A percentile compares a stretch with the other conserved stretches of the same genome.
These are phyloP conservation scores for Saccharomycopsis malanga DNA, from an alignment of 805 yeast genomes.

Conservation along the genomic window DNA sequence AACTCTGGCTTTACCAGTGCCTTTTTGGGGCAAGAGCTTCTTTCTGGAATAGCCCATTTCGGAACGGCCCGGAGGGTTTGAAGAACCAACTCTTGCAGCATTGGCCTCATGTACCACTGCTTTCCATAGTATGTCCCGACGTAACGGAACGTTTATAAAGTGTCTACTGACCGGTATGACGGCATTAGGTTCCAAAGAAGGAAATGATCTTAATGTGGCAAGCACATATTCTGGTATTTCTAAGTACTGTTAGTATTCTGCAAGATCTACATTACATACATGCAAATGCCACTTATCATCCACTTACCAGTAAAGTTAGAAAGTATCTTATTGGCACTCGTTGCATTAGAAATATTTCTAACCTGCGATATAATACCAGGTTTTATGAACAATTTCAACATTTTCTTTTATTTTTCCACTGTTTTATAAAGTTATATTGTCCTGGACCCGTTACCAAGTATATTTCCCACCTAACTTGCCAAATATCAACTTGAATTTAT, in stretches of 20 bases:
- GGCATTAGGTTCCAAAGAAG: constrained; percentile 79
- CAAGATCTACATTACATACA: neutral
- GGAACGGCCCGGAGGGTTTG: constrained; percentile 79
- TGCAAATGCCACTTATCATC: too few species aligned
- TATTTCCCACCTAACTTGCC: too few species aligned
- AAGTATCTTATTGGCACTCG: neutral
- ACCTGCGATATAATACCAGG: neutral
- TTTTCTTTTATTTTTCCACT: too few species aligned
- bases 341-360: neutral
- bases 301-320: neutral
- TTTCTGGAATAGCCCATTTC: constrained; percentile 79
- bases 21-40: constrained; percentile 85
- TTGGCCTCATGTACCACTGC: constrained; percentile 93
- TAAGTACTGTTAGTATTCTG: neutral
- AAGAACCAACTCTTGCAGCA: constrained; percentile 79
- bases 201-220: constrained; percentile 75
- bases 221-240: constrained; percentile 55
- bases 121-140: constrained; percentile 90
- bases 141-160: constrained; percentile 66
- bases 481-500: too few species aligned
- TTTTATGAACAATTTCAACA: too few species aligned
- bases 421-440: too few species aligned
- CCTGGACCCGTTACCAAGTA: too few species aligned
- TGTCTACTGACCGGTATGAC: constrained; percentile 69
- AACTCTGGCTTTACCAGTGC: constrained; percentile 88